Evolutionary conservation across 208 protist genomes (phyloP).

Genomic region (Leishmania tarentolae): DNA sequence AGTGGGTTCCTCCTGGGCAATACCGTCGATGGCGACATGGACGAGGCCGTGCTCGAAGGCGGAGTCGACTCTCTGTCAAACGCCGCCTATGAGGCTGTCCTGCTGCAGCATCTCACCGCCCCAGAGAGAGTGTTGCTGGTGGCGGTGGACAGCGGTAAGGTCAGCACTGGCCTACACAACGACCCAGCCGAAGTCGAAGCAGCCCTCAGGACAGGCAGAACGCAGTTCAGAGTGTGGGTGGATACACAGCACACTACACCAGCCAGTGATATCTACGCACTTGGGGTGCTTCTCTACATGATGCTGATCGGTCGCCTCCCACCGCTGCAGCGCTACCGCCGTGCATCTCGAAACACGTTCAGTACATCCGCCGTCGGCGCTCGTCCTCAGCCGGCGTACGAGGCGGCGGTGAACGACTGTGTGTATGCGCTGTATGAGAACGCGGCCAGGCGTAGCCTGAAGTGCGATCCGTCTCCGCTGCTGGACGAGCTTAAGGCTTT

Average conservation of each 20-base stretch:
- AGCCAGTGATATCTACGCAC: slow-evolving; percentile 54
- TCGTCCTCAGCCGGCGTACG: slow-evolving; percentile 3
- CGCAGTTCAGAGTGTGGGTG: slow-evolving; percentile 19
- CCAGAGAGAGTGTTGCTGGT: slow-evolving; percentile 37
- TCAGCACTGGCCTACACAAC: not conserved
- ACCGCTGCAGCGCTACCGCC: slow-evolving; percentile 32
- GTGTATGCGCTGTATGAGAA: slow-evolving; percentile 17
- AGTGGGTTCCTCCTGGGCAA: slow-evolving; percentile 17
- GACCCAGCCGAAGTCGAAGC: not conserved
- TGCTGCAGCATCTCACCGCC: slow-evolving; percentile 34
- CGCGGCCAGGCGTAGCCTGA: not conserved
- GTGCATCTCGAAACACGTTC: not conserved
- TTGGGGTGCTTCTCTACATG: slow-evolving; percentile 67
- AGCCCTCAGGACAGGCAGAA: not conserved
- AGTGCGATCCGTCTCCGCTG: not conserved
- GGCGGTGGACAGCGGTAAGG: not conserved
- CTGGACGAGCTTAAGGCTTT: slow-evolving; percentile 14
- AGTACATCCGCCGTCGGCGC: not conserved
- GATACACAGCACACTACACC: slow-evolving; percentile 2
- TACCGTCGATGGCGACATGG: not conserved
- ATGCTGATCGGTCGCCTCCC: slow-evolving; percentile 49
- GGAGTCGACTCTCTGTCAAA: slow-evolving; percentile 19
- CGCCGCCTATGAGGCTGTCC: slow-evolving; percentile 19
- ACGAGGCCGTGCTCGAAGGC: slow-evolving; percentile 6
- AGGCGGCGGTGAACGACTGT: slow-evolving; percentile 4